phyloP scores from a whole-genome alignment of 139 green algal genomes.

The Pseudopediastrum boryanum region DNA sequence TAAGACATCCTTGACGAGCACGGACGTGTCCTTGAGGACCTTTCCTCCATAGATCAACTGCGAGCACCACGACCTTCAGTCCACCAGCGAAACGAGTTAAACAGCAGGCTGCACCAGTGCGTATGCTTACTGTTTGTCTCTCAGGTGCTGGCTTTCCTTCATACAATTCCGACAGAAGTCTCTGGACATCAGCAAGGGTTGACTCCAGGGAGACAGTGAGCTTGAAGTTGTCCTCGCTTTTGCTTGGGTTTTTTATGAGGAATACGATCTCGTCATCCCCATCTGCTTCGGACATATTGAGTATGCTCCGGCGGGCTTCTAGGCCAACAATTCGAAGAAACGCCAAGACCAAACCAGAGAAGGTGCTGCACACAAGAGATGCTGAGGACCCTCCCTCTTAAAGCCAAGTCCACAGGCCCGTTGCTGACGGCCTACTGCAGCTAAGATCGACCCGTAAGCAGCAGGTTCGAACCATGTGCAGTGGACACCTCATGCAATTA shows the following conservation, averaged over 20 bases:
- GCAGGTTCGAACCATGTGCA: too few relatives aligned
- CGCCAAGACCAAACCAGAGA: too few relatives aligned
- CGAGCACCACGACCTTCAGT: background rate
- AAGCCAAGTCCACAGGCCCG: too few relatives aligned
- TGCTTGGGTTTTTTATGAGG: slow-evolving; percentile 43
- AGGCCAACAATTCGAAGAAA: background rate
- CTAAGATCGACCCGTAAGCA: too few relatives aligned
- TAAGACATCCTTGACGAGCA: slow-evolving; percentile 37
- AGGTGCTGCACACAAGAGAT: too few relatives aligned
- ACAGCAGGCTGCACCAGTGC: background rate
- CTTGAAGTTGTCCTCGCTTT: slow-evolving; percentile 23
- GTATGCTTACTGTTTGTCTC: slow-evolving; percentile 45
- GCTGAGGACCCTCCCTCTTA: too few relatives aligned
- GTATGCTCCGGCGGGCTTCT: background rate
- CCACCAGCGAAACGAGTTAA: background rate
- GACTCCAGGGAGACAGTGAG: slow-evolving; percentile 30
- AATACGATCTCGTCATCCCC: slow-evolving; percentile 36
- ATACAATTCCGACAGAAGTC: slow-evolving; percentile 24
- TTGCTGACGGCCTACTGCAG: too few relatives aligned
- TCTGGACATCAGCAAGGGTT: slow-evolving; percentile 42
- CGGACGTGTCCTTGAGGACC: slow-evolving; percentile 56
- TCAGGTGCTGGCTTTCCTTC: slow-evolving; percentile 35
- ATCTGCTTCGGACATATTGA: background rate
- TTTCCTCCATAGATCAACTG: slow-evolving; percentile 74
- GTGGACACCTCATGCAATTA: too few relatives aligned